Base-by-base conservation (phyloP, 495 filamentous ascomycete species). In the Neurospora africana region DNA sequence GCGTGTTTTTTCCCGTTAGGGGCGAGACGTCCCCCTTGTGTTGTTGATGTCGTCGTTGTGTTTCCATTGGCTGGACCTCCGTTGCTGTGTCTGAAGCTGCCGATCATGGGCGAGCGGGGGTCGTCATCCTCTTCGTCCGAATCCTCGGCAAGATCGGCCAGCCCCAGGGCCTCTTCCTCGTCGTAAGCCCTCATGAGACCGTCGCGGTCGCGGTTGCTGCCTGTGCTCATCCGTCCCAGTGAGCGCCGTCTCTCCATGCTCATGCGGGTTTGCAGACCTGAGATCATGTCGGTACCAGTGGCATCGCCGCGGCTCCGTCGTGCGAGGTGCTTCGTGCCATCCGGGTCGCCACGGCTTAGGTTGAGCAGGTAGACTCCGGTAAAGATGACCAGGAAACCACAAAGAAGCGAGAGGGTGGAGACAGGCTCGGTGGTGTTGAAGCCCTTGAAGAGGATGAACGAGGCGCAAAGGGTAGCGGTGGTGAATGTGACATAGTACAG, bases 401-500 rank as follows among this genome's bases (percentile, higher is more conserved):
- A 93, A 68, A 99, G 86, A 33, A 99, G 85, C 37, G 96, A 79
- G 75, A 99, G 90, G 15, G 94, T 99, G 82, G 95, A 97, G 74
- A 98, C 92, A 3, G 91, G 87, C 79, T 97, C 92, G 37, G 92
- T 93, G 41, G 95, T 99, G 79, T 98, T 98, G 87, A 99, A 99
- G 68, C 95, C 95, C 73, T 89, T 89, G 86, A 98, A 99, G 43
- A 99, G 92, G 79, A 98, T 97, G 84, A 98, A 98, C 21, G 94
- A 97, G 47, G 95, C 95, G 81, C 91, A 90, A 68, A 99, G 88
- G 19, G 95, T 99, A 39, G 91, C 92, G 7, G 95, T 98, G 6
- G 95, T 99, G 82, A 99, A 99, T n/a, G 95, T 98, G 69, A 99
- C 95, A 81, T 99, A 99, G 85, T 99, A 99, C 40, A 99, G 88